phyloP scores from a whole-genome alignment of 2,329 filamentous ascomycete species.

The Onygenales sp. region DNA sequence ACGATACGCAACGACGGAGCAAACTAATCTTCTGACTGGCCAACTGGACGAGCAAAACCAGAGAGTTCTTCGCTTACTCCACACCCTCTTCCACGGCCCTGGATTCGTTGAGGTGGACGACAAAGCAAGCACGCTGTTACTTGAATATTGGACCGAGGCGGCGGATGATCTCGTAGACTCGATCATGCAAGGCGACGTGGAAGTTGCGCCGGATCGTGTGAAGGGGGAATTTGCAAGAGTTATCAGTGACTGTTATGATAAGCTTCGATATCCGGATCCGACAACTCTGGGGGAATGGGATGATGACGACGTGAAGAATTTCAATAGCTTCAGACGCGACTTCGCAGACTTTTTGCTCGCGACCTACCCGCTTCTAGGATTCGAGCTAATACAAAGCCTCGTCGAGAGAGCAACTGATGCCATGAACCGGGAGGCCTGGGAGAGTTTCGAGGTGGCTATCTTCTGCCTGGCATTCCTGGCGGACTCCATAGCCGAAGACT shows the following conservation, averaged over 20 bases:
- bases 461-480: conserved; percentile 36
- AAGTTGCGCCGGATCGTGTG: conserved; percentile 19
- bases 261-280: conserved; percentile 29
- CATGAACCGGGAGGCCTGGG: conserved; percentile 29
- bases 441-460: conserved; percentile 33
- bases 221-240: conserved; percentile 31
- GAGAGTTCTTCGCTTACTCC: conserved; percentile 26
- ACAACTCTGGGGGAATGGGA: conserved; percentile 29
- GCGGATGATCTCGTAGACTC: conserved; percentile 29
- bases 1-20: conserved; percentile 24
- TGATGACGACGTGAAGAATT: conserved; percentile 34
- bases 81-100: conserved; percentile 29
- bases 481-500: conserved; percentile 36
- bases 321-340: conserved; percentile 34
- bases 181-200: conserved; percentile 19
- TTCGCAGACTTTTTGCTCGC: conserved; percentile 37
- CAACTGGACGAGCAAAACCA: conserved; percentile 23
- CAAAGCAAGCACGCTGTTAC: conserved; percentile 23
- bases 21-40: conserved; percentile 22
- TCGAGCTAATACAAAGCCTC: conserved; percentile 32
- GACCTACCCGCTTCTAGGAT: conserved; percentile 33
- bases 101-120: conserved; percentile 33
- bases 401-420: conserved; percentile 27
- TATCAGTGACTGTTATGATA: conserved; percentile 32
- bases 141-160: conserved; percentile 35